Percentiles rank a stretch among this genome's conserved stretches.
phyloP scores from a whole-genome alignment of 805 yeast species.

The Ogataea methanolica region DNA sequence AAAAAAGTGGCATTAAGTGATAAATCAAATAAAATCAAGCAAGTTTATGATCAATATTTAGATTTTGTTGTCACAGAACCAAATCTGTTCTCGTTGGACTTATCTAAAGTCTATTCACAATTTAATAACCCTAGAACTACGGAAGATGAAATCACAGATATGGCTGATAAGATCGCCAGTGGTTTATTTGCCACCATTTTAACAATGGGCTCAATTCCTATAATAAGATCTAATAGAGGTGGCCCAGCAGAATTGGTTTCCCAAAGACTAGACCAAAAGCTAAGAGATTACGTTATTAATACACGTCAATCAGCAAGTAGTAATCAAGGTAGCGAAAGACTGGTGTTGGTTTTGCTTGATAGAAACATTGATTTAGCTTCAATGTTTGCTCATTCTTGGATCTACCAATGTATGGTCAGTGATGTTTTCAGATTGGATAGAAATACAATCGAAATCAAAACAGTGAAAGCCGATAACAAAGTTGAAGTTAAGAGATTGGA shows the following conservation, averaged over 20 bases:
- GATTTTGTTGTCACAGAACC: constrained; percentile 94
- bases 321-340: constrained; percentile 40
- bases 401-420: constrained; percentile 92
- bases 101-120: constrained; percentile 57
- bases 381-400: constrained; percentile 97
- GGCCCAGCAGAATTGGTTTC: constrained; percentile 97
- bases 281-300: constrained; percentile 83
- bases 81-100: constrained; percentile 75
- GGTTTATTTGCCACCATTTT: constrained; percentile 79
- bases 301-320: constrained; percentile 32
- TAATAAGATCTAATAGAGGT: constrained; percentile 84
- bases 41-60: constrained; percentile 90
- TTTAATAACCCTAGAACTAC: constrained; percentile 68
- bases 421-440: constrained; percentile 82
- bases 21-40: constrained; percentile 61
- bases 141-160: constrained; percentile 66
- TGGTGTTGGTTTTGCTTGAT: constrained; percentile 79
- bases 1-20: constrained; percentile 71
- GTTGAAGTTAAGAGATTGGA: constrained; percentile 62
- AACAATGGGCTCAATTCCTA: constrained; percentile 77
- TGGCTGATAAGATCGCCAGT: constrained; percentile 68
- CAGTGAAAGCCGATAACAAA: constrained; percentile 27
- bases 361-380: constrained; percentile 86
- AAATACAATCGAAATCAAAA: constrained; percentile 68
- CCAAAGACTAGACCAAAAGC: constrained; percentile 72